Percentiles rank a stretch among this genome's conserved stretches.
These are phyloP conservation scores for Curvularia verruculosa DNA, from an alignment of 2,329 filamentous ascomycete genomes.

Conservation along the genomic window DNA sequence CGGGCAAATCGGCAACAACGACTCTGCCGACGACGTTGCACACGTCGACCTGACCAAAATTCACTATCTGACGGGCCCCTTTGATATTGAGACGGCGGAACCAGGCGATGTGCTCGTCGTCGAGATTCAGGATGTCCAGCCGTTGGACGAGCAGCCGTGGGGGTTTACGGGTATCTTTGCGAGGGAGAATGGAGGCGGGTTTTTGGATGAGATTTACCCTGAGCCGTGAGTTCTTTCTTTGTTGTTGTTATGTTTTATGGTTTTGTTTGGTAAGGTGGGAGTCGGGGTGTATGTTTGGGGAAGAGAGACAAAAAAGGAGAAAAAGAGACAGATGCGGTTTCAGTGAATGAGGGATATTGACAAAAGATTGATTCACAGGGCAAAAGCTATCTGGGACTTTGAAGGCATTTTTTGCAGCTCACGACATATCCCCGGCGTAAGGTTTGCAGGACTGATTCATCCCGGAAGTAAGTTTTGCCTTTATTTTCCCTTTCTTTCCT, in stretches of 20 bases:
- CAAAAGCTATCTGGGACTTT: conserved; percentile 78
- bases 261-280: too few species aligned
- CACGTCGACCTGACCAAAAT: conserved; percentile 83
- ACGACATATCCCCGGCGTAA: conserved; percentile 74
- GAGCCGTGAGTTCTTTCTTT: conserved; percentile 64
- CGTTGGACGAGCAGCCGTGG: conserved; percentile 84
- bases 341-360: neutral
- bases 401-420: conserved; percentile 82
- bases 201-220: conserved; percentile 85
- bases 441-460: conserved; percentile 88
- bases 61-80: conserved; percentile 89
- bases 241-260: too few species aligned
- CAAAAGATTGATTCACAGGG: conserved; percentile 51
- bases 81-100: conserved; percentile 82
- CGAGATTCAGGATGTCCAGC: conserved; percentile 93
- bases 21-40: conserved; percentile 87
- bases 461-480: conserved; percentile 64
- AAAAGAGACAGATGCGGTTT: neutral
- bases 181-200: conserved; percentile 82
- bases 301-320: too few species aligned
- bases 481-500: too few species aligned
- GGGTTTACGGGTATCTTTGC: conserved; percentile 87
- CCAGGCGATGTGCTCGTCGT: conserved; percentile 85
- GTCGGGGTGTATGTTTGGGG: too few species aligned
- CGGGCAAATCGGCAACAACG: conserved; percentile 87